Evolutionary conservation across 2,329 filamentous ascomycete genomes (phyloP).

Genomic region (Nemania abortiva): DNA sequence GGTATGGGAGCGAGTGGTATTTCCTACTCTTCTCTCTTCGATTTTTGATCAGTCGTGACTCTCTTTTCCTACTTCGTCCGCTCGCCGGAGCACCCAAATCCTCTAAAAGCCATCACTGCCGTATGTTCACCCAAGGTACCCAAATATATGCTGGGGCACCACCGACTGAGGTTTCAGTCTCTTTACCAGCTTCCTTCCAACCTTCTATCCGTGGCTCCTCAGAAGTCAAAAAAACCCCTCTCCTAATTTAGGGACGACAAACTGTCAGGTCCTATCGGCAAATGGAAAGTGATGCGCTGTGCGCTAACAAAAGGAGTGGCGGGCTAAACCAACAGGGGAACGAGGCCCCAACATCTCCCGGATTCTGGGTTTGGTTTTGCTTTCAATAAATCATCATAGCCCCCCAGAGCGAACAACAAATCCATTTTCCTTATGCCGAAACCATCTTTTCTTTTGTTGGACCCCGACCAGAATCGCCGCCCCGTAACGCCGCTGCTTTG

Average conservation of each 20-base stretch:
- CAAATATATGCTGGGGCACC: constrained; percentile 1
- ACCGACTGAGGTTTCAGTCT: constrained; percentile 1
- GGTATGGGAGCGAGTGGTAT: constrained; percentile 17
- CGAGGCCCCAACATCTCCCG: constrained; percentile 11
- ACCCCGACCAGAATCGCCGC: constrained; percentile 24
- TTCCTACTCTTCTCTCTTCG: constrained; percentile 3
- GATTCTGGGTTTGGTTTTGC: constrained; percentile 17
- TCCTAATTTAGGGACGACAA: constrained; percentile 19
- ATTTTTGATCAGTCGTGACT: background rate
- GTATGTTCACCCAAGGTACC: constrained; percentile 6
- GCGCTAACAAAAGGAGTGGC: constrained; percentile 21
- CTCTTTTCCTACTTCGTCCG: background rate
- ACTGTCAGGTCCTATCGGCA: constrained; percentile 14
- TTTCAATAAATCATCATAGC: constrained; percentile 13
- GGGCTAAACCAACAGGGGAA: constrained; percentile 25
- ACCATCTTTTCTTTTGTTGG: constrained; percentile 26
- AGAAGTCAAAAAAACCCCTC: background rate
- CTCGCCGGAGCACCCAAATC: background rate
- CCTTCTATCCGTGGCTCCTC: constrained; percentile 12
- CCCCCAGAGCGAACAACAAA: constrained; percentile 20
- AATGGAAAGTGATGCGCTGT: constrained; percentile 16
- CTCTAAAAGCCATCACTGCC: constrained; percentile 14
- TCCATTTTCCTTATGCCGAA: constrained; percentile 20
- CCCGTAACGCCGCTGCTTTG: constrained; percentile 40
- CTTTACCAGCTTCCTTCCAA: background rate